A percentile compares a stretch with the other conserved stretches of the same genome.
Evolutionary conservation across 345 rosid species (phyloP).

Genomic region (Passiflora organensis): DNA sequence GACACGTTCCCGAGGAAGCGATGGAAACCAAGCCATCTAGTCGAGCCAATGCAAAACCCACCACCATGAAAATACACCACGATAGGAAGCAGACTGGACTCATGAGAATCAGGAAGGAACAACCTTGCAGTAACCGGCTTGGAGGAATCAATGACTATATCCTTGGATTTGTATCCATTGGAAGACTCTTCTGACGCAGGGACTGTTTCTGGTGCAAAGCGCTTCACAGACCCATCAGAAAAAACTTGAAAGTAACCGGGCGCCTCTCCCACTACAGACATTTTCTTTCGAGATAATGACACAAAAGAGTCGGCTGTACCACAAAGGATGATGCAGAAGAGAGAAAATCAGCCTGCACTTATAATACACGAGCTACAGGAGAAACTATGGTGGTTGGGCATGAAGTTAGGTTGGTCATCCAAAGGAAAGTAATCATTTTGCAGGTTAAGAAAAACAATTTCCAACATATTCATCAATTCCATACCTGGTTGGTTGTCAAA

Average conservation of each 20-base stretch:
- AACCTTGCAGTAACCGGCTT: constrained; percentile 47
- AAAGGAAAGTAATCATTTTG: neutral
- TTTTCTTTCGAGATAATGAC: constrained; percentile 3
- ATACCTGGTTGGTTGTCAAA: too few species aligned
- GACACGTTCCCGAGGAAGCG: constrained; percentile 56
- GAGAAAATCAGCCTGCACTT: neutral
- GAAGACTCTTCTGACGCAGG: constrained; percentile 27
- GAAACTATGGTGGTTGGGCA: neutral
- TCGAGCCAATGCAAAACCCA: constrained; percentile 57
- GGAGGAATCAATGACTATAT: constrained; percentile 31
- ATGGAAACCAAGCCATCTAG: constrained; percentile 60
- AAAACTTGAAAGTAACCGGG: constrained; percentile 51
- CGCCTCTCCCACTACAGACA: constrained; percentile 45
- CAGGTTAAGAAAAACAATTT: too few species aligned
- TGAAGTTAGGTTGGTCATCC: constrained; percentile 4
- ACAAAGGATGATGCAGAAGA: too few species aligned
- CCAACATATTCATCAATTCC: too few species aligned
- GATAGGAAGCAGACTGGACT: constrained; percentile 27
- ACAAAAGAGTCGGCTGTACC: too few species aligned
- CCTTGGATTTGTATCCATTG: constrained; percentile 40
- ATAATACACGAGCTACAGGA: neutral
- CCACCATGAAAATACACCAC: constrained; percentile 65
- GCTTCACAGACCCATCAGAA: constrained; percentile 47
- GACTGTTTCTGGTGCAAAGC: constrained; percentile 33
- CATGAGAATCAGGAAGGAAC: constrained; percentile 32